Conservation (phyloP, 1,284 basidiomycete genomes). For the Blastosporella zonata region DNA sequence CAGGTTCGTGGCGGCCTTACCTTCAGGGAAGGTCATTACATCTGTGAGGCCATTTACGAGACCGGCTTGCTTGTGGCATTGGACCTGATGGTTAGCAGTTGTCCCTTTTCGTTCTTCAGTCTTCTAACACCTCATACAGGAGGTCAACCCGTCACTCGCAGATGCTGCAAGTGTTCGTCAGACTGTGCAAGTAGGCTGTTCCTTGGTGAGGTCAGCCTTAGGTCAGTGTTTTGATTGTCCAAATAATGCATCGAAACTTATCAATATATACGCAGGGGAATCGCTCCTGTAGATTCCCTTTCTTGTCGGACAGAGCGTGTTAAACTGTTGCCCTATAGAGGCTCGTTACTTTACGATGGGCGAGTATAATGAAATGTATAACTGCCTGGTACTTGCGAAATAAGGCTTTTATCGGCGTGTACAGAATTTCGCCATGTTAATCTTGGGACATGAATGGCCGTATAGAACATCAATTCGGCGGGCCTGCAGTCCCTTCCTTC, state of each 20-base stretch:
- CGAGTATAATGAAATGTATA: background rate
- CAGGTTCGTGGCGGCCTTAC: constrained; percentile 92
- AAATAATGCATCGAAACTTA: background rate
- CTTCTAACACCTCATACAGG: constrained; percentile 45
- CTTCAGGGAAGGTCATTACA: constrained; percentile 97
- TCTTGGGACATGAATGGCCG: no score
- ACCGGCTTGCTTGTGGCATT: constrained; percentile 91
- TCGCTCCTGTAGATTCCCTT: background rate
- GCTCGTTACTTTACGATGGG: background rate
- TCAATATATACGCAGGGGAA: constrained; percentile 23
- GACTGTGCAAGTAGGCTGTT: constrained; percentile 94
- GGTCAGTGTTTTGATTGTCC: constrained; percentile 52
- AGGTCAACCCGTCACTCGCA: constrained; percentile 91
- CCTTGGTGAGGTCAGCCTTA: constrained; percentile 85
- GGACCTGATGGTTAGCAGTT: constrained; percentile 77
- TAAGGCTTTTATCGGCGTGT: background rate
- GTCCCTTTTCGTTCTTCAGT: constrained; percentile 9
- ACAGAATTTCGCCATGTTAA: no score
- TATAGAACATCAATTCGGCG: no score
- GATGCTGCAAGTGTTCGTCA: constrained; percentile 74
- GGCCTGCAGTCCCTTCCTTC: no score
- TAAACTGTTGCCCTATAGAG: background rate
- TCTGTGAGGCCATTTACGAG: constrained; percentile 92
- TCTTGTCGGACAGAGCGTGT: background rate
- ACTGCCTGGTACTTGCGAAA: background rate